A percentile compares a stretch with the other conserved stretches of the same genome.
phyloP scores from a whole-genome alignment of 1,284 basidiomycete genomes.

The Fomes fomentarius region DNA sequence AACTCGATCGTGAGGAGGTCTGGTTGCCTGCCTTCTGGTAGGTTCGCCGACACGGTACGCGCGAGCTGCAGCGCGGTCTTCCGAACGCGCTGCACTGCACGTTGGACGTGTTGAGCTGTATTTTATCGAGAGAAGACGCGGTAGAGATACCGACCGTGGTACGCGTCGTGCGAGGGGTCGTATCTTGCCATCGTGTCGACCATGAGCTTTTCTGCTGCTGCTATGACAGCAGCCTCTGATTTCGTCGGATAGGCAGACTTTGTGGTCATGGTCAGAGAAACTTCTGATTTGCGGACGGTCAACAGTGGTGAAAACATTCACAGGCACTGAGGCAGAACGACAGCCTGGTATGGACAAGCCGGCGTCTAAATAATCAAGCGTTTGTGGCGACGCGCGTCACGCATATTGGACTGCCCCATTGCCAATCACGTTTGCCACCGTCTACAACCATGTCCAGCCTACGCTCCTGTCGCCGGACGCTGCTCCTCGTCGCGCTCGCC shows the following conservation, averaged over 20 bases:
- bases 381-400: too few species aligned
- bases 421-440: slow-evolving; percentile 7
- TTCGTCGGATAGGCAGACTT: slow-evolving; percentile 38
- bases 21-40: slow-evolving; percentile 38
- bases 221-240: slow-evolving; percentile 48
- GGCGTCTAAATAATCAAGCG: too few species aligned
- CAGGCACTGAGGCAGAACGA: too few species aligned
- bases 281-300: too few species aligned
- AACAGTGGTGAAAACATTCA: too few species aligned
- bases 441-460: slow-evolving; percentile 20
- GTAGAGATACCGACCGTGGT: slow-evolving; percentile 65
- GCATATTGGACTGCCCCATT: background rate
- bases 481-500: slow-evolving; percentile 30
- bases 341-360: too few species aligned
- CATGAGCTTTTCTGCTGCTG: slow-evolving; percentile 74
- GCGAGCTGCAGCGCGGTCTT: slow-evolving; percentile 76
- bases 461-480: slow-evolving; percentile 24
- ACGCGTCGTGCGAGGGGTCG: slow-evolving; percentile 89
- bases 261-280: background rate
- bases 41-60: slow-evolving; percentile 36
- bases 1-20: slow-evolving; percentile 83
- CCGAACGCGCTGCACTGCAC: slow-evolving; percentile 79
- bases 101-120: background rate
- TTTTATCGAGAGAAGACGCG: background rate
- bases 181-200: slow-evolving; percentile 78